Evolutionary conservation across 768 basidiomycete genomes (phyloP).

Genomic region (Cystofilobasidium bisporidii): DNA sequence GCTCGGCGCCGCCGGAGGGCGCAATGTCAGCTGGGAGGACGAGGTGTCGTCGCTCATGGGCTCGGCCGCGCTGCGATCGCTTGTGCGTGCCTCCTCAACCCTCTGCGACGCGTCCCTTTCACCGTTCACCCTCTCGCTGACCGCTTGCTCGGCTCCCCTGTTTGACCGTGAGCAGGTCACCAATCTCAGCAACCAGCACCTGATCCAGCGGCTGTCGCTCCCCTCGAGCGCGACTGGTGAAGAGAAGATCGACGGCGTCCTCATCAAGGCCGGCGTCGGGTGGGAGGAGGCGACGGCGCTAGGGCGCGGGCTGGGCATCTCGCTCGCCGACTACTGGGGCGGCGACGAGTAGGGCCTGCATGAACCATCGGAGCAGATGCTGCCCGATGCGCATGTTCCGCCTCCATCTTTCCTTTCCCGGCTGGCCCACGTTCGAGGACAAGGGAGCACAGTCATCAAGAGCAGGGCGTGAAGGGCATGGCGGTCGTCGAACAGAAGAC

Average conservation of each 20-base stretch:
- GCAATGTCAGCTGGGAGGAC: slow-evolving; percentile 17
- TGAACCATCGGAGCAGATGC: not conserved
- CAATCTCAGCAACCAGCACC: slow-evolving; percentile 14
- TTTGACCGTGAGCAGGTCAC: slow-evolving; percentile 4
- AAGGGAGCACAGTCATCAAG: no score
- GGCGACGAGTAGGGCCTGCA: slow-evolving; percentile 14
- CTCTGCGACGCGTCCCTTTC: no score
- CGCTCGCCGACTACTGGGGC: slow-evolving; percentile 23
- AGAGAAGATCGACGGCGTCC: slow-evolving; percentile 12
- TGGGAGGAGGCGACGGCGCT: slow-evolving; percentile 23
- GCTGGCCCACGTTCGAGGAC: no score
- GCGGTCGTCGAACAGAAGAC: no score
- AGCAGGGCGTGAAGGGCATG: no score
- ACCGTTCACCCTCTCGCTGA: not conserved
- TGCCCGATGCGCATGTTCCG: not conserved
- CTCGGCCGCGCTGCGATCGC: not conserved
- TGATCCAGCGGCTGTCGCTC: slow-evolving; percentile 12
- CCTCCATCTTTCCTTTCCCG: no score
- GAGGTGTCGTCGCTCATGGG: slow-evolving; percentile 24
- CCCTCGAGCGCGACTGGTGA: not conserved
- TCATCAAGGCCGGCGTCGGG: slow-evolving; percentile 16
- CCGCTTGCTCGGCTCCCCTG: not conserved
- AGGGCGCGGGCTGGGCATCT: slow-evolving; percentile 7
- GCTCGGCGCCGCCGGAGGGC: not conserved
- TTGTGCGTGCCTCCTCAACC: slow-evolving; percentile 14